These are phyloP conservation scores for Metschnikowia reukaufii DNA, from an alignment of 805 yeast species.

Conservation along the genomic window DNA sequence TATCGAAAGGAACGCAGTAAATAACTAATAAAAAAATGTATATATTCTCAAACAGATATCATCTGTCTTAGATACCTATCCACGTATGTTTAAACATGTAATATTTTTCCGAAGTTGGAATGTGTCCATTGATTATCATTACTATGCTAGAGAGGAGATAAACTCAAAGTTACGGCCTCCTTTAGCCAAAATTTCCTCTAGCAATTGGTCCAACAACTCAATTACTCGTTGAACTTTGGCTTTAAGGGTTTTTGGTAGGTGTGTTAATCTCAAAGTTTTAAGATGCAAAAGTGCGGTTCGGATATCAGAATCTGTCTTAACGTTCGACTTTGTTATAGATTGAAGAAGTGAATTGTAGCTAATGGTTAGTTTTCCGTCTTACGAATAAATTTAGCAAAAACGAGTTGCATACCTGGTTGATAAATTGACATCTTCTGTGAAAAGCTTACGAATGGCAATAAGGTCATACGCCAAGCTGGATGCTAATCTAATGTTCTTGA, in stretches of 20 bases:
- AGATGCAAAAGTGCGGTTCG: conserved; percentile 7
- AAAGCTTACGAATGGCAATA: conserved; percentile 2
- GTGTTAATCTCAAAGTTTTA: conserved; percentile 4
- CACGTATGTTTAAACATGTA: too few relatives aligned
- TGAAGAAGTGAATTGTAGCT: conserved; percentile 5
- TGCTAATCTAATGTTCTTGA: not conserved
- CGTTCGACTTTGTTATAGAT: not conserved
- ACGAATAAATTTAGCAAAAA: not conserved
- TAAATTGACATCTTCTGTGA: conserved; percentile 2
- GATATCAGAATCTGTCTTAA: conserved; percentile 6
- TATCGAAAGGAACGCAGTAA: too few relatives aligned
- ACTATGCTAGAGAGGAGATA: conserved; percentile 3
- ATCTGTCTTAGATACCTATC: too few relatives aligned
- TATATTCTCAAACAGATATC: too few relatives aligned
- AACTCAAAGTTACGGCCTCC: conserved; percentile 9
- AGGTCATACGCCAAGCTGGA: conserved; percentile 9
- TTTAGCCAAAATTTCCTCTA: conserved; percentile 2
- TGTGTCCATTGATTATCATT: too few relatives aligned
- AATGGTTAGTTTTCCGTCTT: conserved; percentile 1
- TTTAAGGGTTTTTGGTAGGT: not conserved
- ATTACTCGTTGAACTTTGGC: conserved; percentile 3
- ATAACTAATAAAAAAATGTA: too few relatives aligned
- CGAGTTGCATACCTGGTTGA: conserved; percentile 2
- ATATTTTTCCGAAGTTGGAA: too few relatives aligned
- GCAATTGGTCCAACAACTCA: conserved; percentile 6